Evolutionary conservation across 2,329 filamentous ascomycete genomes (phyloP).

Genomic region (Claviceps sorghi): DNA sequence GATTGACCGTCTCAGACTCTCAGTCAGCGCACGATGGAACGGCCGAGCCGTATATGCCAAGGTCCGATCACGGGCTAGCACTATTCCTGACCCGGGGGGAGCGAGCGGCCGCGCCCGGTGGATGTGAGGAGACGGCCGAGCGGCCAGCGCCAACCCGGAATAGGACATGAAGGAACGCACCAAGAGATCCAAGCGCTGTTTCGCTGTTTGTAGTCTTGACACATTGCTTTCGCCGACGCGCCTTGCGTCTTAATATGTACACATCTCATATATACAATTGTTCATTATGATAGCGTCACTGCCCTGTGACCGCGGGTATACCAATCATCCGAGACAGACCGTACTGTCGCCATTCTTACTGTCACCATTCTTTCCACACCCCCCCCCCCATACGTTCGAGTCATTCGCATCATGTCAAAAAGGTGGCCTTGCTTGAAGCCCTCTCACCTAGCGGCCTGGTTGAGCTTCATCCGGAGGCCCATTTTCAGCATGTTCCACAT

Average conservation of each 20-base stretch:
- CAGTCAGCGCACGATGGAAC: neutral
- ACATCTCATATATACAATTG: neutral
- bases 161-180: neutral
- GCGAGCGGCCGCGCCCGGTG: neutral
- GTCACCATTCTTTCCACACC: neutral
- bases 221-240: neutral
- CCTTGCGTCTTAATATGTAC: neutral
- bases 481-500: constrained; percentile 7
- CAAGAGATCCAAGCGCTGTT: too few relatives aligned
- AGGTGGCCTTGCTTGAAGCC: neutral
- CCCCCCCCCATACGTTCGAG: neutral
- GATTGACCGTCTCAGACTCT: neutral
- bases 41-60: neutral
- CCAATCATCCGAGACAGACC: neutral
- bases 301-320: neutral
- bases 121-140: too few relatives aligned
- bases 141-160: neutral
- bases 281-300: neutral
- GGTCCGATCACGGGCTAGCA: neutral
- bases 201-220: neutral
- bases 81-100: neutral
- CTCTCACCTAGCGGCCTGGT: neutral
- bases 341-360: neutral
- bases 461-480: constrained; percentile 4
- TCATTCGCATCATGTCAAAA: neutral